Conservation (phyloP, 2,329 filamentous ascomycete genomes). For the Gliomastix tumulicola region DNA sequence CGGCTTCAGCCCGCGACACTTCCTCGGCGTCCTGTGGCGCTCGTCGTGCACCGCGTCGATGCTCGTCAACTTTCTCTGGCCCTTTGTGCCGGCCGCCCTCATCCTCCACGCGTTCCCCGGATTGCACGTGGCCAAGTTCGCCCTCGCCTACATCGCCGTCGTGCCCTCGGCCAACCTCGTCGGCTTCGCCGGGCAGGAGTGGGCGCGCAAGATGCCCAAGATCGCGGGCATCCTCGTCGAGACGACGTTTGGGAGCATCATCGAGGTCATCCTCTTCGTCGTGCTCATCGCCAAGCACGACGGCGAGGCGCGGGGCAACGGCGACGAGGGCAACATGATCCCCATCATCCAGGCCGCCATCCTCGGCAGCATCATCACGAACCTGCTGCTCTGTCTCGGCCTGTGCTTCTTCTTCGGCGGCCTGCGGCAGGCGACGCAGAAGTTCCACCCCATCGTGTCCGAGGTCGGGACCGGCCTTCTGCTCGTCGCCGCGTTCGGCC, state of each 20-base stretch:
- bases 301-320: slow-evolving; percentile 8
- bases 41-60: slow-evolving; percentile 35
- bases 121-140: slow-evolving; percentile 35
- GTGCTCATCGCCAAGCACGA: slow-evolving; percentile 41
- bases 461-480: slow-evolving; percentile 61
- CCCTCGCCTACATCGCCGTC: slow-evolving; percentile 38
- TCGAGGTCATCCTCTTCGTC: slow-evolving; percentile 64
- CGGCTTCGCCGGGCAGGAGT: slow-evolving; percentile 44
- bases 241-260: slow-evolving; percentile 52
- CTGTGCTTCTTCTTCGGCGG: slow-evolving; percentile 63
- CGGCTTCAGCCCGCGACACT: slow-evolving; percentile 32
- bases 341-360: slow-evolving; percentile 64
- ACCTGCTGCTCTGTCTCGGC: slow-evolving; percentile 59
- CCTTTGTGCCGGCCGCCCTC: slow-evolving; percentile 37
- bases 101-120: slow-evolving; percentile 27
- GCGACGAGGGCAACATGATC: slow-evolving; percentile 31
- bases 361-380: slow-evolving; percentile 62
- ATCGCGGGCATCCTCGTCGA: slow-evolving; percentile 47
- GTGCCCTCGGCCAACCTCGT: slow-evolving; percentile 41
- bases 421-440: slow-evolving; percentile 48
- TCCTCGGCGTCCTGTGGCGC: slow-evolving; percentile 32
- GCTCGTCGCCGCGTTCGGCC: slow-evolving; percentile 45
- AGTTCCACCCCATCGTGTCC: slow-evolving; percentile 59
- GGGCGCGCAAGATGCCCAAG: slow-evolving; percentile 59
- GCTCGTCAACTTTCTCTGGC: slow-evolving; percentile 41